Base-by-base conservation (phyloP, 768 basidiomycete genomes). In the Kwoniella pini region DNA sequence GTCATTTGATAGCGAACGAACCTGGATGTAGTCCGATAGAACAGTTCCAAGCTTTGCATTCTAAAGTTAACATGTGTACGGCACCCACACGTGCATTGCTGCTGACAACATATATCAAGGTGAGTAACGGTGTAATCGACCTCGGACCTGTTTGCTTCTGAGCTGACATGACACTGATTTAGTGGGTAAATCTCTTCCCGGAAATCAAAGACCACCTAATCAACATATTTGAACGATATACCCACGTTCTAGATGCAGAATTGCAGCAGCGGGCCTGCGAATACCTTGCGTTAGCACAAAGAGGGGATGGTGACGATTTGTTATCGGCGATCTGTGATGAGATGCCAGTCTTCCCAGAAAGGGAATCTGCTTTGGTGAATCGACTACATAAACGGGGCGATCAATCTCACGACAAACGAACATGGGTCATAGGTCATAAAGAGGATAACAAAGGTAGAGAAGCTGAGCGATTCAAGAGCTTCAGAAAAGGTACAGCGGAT, bases 251-350 rank as follows among this genome's bases (percentile, higher is more conserved):
- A 13, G 96, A 99, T 78, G 87, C 93, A 17, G 96, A 99, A 72
- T 83, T 99, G 2, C 96, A 99, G 77, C 96, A 99, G 77, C 88
- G 96, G 54, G 96, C 96, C 42, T 98, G 95, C 85, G 96, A 99
- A 80, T 98, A 92, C 77, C 89, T 90, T 63, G 88, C 91, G 0
- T 82, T 99, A 19, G 89, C 95, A 11, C 85, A 83, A 24, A 83
- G 91, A 36, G 81, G 87, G 19, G 91, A 94, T 50, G 91, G 93
- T 33, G 94, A 98, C 70, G 93, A 93, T 65, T 83, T 98, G 43
- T 81, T 99, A 42, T 90, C 93, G 74, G 90, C 91, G 64, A 86
- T 98, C 13, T 97, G 94, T 77, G 96, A 98, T 77, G 96, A 98
- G 80, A 98, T 99, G 88, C 96, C 96, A 1, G 93, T 95, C 3